Percentiles rank a stretch among this genome's conserved stretches.
phyloP scores from a whole-genome alignment of 768 basidiomycete genomes.

The Boletus barrowsii region DNA sequence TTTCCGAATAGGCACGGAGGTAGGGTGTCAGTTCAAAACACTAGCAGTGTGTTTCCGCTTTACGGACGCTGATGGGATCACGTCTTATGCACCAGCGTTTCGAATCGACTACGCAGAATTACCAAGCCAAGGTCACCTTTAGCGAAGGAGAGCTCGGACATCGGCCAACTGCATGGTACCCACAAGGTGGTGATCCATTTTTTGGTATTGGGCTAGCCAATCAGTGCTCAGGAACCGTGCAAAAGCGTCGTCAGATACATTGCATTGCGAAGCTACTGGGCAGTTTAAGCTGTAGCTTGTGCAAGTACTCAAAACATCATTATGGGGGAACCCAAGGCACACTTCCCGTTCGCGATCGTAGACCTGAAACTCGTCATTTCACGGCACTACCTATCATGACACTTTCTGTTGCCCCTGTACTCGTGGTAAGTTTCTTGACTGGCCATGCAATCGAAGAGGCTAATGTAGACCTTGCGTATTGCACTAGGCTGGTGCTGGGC shows the following conservation, averaged over 20 bases:
- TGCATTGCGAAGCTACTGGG: no score
- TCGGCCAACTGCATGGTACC: no score
- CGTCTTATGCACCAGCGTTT: no score
- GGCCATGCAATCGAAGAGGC: neutral
- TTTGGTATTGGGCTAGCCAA: no score
- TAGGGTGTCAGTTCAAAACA: neutral
- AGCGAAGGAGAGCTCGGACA: no score
- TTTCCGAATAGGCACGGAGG: neutral
- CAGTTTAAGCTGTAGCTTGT: no score
- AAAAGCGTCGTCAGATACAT: no score
- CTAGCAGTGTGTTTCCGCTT: neutral
- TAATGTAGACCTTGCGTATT: neutral
- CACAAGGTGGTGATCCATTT: no score
- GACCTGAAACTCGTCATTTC: conserved; percentile 15
- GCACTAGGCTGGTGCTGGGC: conserved; percentile 27
- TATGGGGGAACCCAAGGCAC: neutral
- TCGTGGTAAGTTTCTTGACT: conserved; percentile 13
- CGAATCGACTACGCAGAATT: no score
- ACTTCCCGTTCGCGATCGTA: neutral
- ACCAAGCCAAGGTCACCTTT: no score
- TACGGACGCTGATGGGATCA: neutral
- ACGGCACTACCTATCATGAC: conserved; percentile 2
- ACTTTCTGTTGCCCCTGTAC: conserved; percentile 14
- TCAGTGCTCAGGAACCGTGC: no score
- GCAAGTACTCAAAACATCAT: neutral